Evolutionary conservation across 2,329 filamentous ascomycete species (phyloP), one percentile per base, ranked within the genome.

Genomic region (Neonectria hederae): DNA sequence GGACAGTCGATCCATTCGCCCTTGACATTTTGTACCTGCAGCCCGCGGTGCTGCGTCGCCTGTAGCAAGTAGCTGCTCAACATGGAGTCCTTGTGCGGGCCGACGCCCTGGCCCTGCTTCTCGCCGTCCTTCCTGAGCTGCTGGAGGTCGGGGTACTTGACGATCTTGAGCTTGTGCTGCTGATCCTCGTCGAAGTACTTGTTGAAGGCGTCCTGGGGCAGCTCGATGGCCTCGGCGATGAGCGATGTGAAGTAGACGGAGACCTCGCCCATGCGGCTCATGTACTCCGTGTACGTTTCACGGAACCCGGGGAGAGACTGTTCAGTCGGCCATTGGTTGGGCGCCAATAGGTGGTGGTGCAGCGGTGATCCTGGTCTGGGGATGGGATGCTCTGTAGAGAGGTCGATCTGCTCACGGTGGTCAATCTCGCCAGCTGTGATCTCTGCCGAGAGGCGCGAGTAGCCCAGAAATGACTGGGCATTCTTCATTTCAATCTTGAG

Each of bases 161-260:
- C 90, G 64, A 97, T 90, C 82, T 97, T 97, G 73, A 97, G 85
- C 82, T 97, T 97, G 82, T 97, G 92, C 80, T 96, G 93, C 81
- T 87, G 83, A 70, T 86, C 77, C 82, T 84, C 71, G 76, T 94
- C 92, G 79, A 95, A 95, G 83, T 94, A 97, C 72, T 87, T 88
- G 75, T 88, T 82, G 77, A 97, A 97, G 0, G 93, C 92, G 54
- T 85, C 79, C 0, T 83, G 66, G 0, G 90, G 87, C 6, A 97
- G 83, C 10, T 87, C 86, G 66, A 97, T 90, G n/a, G 92, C 91
- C 81, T 97, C 92, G 66, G 93, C 93, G 70, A 97, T 92, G 30
- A 97, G 86, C 11, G 87, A 87, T 1, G 92, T 95, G 80, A 97
- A 97, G 71, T 85, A 83, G 54, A 90, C 87, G 59, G 90, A 92